A percentile compares a stretch with the other conserved stretches of the same genome.
Evolutionary conservation across 2,329 filamentous ascomycete genomes (phyloP).

Genomic region (Didymosphaeria variabile): DNA sequence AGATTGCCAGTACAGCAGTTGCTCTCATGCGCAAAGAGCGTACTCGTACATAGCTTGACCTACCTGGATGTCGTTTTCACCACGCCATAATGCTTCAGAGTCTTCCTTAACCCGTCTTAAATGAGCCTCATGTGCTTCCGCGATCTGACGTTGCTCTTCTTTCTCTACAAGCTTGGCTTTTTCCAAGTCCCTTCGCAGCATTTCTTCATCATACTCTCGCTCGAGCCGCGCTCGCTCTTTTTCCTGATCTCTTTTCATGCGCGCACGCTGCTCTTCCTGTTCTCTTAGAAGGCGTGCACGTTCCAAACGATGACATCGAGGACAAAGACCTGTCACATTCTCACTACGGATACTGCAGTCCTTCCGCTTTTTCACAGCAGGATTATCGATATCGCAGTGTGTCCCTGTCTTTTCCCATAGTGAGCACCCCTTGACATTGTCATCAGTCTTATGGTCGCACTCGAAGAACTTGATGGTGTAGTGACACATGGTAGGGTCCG

Average conservation of each 20-base stretch:
- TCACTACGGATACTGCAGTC: constrained; percentile 11
- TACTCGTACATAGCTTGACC: neutral
- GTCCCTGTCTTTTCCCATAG: constrained; percentile 7
- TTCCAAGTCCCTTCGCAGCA: constrained; percentile 14
- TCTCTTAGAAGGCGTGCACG: neutral
- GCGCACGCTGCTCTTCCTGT: neutral
- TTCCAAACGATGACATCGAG: constrained; percentile 1
- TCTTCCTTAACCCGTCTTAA: constrained; percentile 11
- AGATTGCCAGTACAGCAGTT: too few species aligned
- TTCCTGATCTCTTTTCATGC: constrained; percentile 2
- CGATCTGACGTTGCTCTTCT: constrained; percentile 12
- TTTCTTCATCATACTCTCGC: constrained; percentile 8
- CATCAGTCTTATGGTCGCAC: constrained; percentile 16
- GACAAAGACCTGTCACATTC: neutral
- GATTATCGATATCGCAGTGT: constrained; percentile 13
- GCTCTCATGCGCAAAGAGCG: neutral
- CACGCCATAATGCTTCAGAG: constrained; percentile 4
- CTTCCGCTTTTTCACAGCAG: neutral
- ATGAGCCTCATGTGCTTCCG: constrained; percentile 17
- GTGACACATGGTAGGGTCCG: constrained; percentile 7
- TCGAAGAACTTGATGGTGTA: constrained; percentile 13
- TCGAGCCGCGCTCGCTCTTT: constrained; percentile 1
- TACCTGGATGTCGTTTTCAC: constrained; percentile 1
- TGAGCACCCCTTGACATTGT: constrained; percentile 8
- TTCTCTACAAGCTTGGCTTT: constrained; percentile 10